These are phyloP conservation scores for Saccharum spontaneum DNA, from an alignment of 176 grass and related monocot species.

Conservation along the genomic window DNA sequence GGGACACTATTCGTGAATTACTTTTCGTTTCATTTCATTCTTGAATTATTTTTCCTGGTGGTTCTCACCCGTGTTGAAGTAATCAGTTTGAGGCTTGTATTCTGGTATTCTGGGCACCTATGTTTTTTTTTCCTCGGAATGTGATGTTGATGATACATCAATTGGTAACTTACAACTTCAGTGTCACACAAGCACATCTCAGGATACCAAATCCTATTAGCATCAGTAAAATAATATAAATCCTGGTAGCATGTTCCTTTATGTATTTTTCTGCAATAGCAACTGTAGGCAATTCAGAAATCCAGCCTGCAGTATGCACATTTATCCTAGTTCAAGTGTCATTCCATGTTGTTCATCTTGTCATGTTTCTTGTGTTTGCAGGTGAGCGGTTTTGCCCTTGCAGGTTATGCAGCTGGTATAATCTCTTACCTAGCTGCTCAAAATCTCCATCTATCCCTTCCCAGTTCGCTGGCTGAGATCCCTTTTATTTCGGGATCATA, in stretches of 20 bases:
- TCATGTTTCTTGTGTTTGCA: slow-evolving; percentile 41
- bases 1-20: background rate
- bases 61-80: background rate
- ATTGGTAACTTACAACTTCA: background rate
- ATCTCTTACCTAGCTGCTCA: slow-evolving; percentile 62
- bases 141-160: background rate
- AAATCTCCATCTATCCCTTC: slow-evolving; percentile 63
- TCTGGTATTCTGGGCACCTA: background rate
- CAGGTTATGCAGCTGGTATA: slow-evolving; percentile 90
- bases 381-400: slow-evolving; percentile 94
- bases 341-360: background rate
- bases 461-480: slow-evolving; percentile 66
- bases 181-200: background rate
- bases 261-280: background rate
- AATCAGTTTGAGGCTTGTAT: background rate
- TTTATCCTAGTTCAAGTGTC: slow-evolving; percentile 2
- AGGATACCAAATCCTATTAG: slow-evolving; percentile 1
- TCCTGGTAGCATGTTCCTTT: background rate
- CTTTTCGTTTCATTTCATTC: background rate
- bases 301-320: background rate
- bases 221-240: background rate
- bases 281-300: background rate
- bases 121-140: background rate
- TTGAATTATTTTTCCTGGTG: background rate
- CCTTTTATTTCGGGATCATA: slow-evolving; percentile 73